These are phyloP conservation scores for Chlorophyllum brunneum DNA, from an alignment of 768 basidiomycete species.

Conservation along the genomic window DNA sequence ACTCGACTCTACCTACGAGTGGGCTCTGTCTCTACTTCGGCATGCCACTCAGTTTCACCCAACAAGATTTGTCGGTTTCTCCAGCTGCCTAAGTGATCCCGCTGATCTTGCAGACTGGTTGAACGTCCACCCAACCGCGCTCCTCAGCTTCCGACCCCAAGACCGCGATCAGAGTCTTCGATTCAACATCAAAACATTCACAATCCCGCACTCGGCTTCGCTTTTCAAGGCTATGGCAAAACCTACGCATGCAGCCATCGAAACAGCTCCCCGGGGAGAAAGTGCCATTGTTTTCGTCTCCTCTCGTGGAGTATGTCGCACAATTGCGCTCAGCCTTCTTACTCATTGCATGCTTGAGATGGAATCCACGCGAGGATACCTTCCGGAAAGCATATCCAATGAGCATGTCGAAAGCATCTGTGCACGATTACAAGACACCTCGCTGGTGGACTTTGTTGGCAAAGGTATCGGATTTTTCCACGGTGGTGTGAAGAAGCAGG, in stretches of 20 bases:
- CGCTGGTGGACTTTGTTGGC: constrained; percentile 67
- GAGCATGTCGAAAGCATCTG: constrained; percentile 60
- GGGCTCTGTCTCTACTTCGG: constrained; percentile 70
- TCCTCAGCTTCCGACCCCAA: constrained; percentile 76
- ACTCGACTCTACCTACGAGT: constrained; percentile 77
- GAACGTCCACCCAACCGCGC: constrained; percentile 53
- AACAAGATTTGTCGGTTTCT: constrained; percentile 74
- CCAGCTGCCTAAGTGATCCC: constrained; percentile 77
- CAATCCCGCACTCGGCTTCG: constrained; percentile 80
- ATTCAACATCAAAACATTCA: constrained; percentile 71
- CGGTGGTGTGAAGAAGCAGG: constrained; percentile 59
- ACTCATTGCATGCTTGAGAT: constrained; percentile 81
- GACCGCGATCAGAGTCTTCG: constrained; percentile 80
- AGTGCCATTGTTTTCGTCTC: constrained; percentile 84
- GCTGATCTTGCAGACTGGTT: constrained; percentile 83
- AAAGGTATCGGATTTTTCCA: constrained; percentile 90
- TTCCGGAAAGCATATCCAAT: constrained; percentile 44
- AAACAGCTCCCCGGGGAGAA: constrained; percentile 35
- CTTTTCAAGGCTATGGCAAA: constrained; percentile 91
- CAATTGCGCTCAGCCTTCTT: constrained; percentile 78
- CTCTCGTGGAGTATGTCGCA: constrained; percentile 69
- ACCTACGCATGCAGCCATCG: constrained; percentile 79
- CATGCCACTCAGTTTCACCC: constrained; percentile 56
- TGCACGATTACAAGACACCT: constrained; percentile 53
- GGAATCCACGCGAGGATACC: constrained; percentile 65